These are phyloP conservation scores for Aspergillus eucalypticola DNA, from an alignment of 2,329 filamentous ascomycete genomes.

Conservation along the genomic window DNA sequence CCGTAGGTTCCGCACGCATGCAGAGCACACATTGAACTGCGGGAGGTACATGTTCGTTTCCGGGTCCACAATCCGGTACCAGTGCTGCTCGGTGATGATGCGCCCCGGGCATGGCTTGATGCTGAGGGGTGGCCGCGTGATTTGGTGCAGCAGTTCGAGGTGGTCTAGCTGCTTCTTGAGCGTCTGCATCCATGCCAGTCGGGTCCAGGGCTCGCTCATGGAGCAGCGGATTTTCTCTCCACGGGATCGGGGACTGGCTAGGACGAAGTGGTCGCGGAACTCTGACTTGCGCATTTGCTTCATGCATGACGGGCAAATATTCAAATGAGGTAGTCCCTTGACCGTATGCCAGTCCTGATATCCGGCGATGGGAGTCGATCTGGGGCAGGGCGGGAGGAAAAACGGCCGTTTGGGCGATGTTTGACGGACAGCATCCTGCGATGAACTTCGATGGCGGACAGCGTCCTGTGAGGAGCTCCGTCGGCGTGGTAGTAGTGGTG, in stretches of 20 bases:
- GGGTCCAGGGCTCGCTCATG: slow-evolving; percentile 79
- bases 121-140: slow-evolving; percentile 64
- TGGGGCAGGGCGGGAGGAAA: slow-evolving; percentile 67
- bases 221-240: slow-evolving; percentile 69
- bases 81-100: slow-evolving; percentile 60
- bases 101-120: slow-evolving; percentile 60
- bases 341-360: slow-evolving; percentile 81
- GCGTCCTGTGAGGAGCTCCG: slow-evolving; percentile 17
- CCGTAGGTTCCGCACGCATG: slow-evolving; percentile 72
- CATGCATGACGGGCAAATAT: slow-evolving; percentile 82
- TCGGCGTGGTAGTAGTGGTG: slow-evolving; percentile 9
- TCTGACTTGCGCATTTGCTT: slow-evolving; percentile 67
- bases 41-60: slow-evolving; percentile 63
- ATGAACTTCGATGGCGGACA: slow-evolving; percentile 14
- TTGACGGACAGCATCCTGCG: slow-evolving; percentile 16
- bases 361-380: slow-evolving; percentile 62
- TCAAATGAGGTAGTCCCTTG: slow-evolving; percentile 67
- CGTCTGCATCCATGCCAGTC: slow-evolving; percentile 79
- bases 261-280: slow-evolving; percentile 68
- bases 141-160: slow-evolving; percentile 67
- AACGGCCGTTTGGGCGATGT: slow-evolving; percentile 21
- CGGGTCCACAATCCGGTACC: slow-evolving; percentile 75
- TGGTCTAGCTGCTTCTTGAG: slow-evolving; percentile 68
- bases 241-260: slow-evolving; percentile 58
- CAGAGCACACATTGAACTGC: slow-evolving; percentile 73